Base-by-base conservation (phyloP, 148 eudicot species). In the Polygonum aviculare region DNA sequence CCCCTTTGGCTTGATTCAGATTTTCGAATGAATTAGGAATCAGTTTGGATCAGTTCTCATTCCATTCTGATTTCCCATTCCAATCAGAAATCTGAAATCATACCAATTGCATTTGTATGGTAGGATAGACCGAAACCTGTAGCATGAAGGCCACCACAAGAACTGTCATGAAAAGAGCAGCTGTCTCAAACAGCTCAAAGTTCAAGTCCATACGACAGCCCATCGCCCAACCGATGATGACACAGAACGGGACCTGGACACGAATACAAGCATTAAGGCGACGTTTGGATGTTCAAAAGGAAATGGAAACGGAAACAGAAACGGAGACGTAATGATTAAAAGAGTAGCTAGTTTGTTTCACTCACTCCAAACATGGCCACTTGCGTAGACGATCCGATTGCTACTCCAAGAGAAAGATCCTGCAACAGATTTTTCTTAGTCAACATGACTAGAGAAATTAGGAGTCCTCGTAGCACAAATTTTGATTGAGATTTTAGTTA, bases 401-500 rank as follows among this genome's bases (percentile, higher is more conserved):
- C 90, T 31, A 87, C 88, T 69, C 90, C 90, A 38, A 87, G 62
- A 38, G 88, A 72, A 10, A 87, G 78, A 80, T 87, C 90, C 90
- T 87, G 84, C 74, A 55, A 14, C 3, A 16, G 19, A 3, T 51
- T 9, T 4, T n/a, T 40, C 11, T 35, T 77, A 60, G 69, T 76
- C 5, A n/a, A 62, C 21, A 26, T 26, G 39, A 59, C 7, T 50
- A 50, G 54, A 3, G 16, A 50, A 1, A 39, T 39, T 39, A 39
- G 41, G 41, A 39, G 41, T 39, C 41, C 41, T 39, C 3, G 41
- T 39, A 1, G 41, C 41, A 39, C 41, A 39, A 39, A 39, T 39
- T 26, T 1, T 26, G 0, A 26, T 26, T 14, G 55, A 50, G 45
- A 14, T 36, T 16, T 67, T 15, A 12, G 10, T 54, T 15, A 65